These are phyloP conservation scores for Candolleomyces aberdarensis DNA, from an alignment of 768 basidiomycete genomes.

Conservation along the genomic window DNA sequence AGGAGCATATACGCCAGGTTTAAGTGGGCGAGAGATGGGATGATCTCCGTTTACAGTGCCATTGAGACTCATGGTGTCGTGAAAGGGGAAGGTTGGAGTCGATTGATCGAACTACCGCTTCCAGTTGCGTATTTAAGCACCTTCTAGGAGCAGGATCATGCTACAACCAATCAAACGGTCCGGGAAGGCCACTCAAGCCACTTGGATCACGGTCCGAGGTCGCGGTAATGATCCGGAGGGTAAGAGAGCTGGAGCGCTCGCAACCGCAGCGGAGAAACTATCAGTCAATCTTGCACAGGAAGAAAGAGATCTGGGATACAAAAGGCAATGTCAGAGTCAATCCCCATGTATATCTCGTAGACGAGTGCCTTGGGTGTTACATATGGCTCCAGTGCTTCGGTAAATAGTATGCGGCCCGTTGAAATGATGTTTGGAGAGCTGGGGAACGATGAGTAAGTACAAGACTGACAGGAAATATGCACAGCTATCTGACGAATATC, in stretches of 20 bases:
- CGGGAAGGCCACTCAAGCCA: not conserved
- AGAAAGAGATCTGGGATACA: not conserved
- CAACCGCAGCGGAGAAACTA: not conserved
- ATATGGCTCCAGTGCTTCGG: too few relatives aligned
- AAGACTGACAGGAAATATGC: too few relatives aligned
- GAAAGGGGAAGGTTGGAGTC: slow-evolving; percentile 2
- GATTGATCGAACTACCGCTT: not conserved
- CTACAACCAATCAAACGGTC: not conserved
- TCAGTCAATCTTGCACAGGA: not conserved
- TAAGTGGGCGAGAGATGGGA: slow-evolving; percentile 50
- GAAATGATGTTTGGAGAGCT: too few relatives aligned
- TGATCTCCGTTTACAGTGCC: slow-evolving; percentile 22
- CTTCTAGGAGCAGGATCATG: not conserved
- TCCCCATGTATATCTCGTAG: not conserved
- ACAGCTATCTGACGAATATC: too few relatives aligned
- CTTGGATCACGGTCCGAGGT: not conserved
- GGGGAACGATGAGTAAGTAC: too few relatives aligned
- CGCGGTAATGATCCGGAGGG: slow-evolving; percentile 1
- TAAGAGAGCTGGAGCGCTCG: not conserved
- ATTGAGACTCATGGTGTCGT: slow-evolving; percentile 7
- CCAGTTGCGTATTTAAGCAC: slow-evolving; percentile 6
- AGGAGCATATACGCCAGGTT: slow-evolving; percentile 79
- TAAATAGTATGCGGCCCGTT: too few relatives aligned
- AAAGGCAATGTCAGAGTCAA: not conserved
- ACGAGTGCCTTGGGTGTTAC: too few relatives aligned